Evolutionary conservation across 495 filamentous ascomycete species (phyloP), one percentile per base, ranked within the genome.

Genomic region (Coniosporium apollinis): DNA sequence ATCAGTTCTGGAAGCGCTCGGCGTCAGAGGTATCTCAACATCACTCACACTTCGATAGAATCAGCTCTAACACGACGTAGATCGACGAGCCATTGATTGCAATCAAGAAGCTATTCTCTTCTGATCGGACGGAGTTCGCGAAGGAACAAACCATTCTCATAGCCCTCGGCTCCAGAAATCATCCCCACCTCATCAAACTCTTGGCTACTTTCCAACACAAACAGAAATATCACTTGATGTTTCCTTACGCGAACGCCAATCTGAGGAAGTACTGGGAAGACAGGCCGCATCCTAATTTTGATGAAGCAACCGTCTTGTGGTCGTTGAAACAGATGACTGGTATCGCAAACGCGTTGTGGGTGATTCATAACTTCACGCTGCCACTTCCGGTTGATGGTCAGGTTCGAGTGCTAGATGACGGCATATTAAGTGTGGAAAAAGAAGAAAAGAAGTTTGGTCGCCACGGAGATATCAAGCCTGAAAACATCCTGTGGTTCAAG

Each of bases 401-500:
- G 9, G n/a, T 29, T 17, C 41, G 19, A 24, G 31, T 10, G 16
- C 11, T 34, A 3, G 17, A 30, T 22, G 35, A 18, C 19, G 35
- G 33, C 5, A 20, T 15, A 18, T 24, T 30, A 15, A 15, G n/a
- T 13, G 10, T 31, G 14, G 11, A 36, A 34, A 15, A 32, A 18
- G 26, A 28, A 28, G 28, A 37, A 30, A 18, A 24, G 19, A 17
- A 24, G 22, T 37, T 33, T 7, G 33, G 28, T 1, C 28, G 36
- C 8, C 47, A 51, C 36, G 45, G 53, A 9, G 53, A 59, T 28
- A 29, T 59, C 1, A 59, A 57, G 35, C 40, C 53, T 3, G 43
- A 53, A 16, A 59, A 59, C 19, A 55, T 57, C 19, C 46, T 59
- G 5, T 51, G 30, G 37, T 59, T 55, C 36, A n/a, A 25, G 19